A percentile compares a stretch with the other conserved stretches of the same genome.
phyloP scores from a whole-genome alignment of 371 early-diverging fungal genomes.

The Catenaria anguillulae region DNA sequence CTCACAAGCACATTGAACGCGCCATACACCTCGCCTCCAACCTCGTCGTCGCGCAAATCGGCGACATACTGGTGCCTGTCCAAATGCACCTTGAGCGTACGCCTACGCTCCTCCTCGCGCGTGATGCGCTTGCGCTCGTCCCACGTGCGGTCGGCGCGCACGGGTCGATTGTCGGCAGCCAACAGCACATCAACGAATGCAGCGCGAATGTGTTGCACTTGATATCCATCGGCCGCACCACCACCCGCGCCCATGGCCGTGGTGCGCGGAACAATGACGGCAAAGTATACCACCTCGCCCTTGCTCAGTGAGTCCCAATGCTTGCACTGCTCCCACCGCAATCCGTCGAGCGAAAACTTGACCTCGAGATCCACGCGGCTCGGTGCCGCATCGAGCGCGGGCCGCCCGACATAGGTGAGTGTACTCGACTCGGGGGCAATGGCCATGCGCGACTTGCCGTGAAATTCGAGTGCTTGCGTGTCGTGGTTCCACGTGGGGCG shows the following conservation, averaged over 20 bases:
- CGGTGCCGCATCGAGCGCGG: slow-evolving; percentile 3
- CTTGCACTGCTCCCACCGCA: not conserved
- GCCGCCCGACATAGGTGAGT: not conserved
- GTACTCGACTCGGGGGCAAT: slow-evolving; percentile 40
- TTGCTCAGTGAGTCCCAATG: not conserved
- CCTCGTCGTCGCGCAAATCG: not conserved
- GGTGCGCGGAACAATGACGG: too few species aligned
- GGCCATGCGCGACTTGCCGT: slow-evolving; percentile 89
- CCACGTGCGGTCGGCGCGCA: not conserved
- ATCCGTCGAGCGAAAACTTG: not conserved
- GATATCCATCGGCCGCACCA: too few species aligned
- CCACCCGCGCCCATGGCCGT: too few species aligned
- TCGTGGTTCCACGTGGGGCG: slow-evolving; percentile 43
- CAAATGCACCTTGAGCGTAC: slow-evolving; percentile 48
- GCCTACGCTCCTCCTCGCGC: too few species aligned
- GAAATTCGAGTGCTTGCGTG: slow-evolving; percentile 49
- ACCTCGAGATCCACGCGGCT: not conserved
- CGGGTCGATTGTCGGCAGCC: not conserved
- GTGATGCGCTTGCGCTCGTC: slow-evolving; percentile 1
- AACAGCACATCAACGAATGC: not conserved
- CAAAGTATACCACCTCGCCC: slow-evolving; percentile 5
- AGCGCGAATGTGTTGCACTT: not conserved
- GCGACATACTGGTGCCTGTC: slow-evolving; percentile 68
- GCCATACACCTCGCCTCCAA: slow-evolving; percentile 34
- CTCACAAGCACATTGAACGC: slow-evolving; percentile 79